These are phyloP conservation scores for Hyaloperonospora arabidopsidis DNA, from an alignment of 352 stramenopile genomes.

Conservation along the genomic window DNA sequence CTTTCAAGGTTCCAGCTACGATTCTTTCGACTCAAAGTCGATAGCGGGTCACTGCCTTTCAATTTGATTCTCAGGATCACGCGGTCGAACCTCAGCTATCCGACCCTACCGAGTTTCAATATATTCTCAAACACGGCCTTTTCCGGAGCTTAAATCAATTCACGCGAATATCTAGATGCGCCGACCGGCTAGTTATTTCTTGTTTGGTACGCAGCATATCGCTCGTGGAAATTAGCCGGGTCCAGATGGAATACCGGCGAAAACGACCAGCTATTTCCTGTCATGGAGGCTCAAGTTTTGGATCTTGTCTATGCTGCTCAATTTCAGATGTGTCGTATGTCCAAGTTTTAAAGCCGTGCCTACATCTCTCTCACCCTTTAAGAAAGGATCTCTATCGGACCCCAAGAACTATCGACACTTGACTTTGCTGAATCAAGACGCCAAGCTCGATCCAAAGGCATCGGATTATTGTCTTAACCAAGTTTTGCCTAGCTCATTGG, in stretches of 20 bases:
- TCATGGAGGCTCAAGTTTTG: neutral
- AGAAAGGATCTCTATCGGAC: neutral
- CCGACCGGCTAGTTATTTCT: neutral
- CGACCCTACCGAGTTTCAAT: neutral
- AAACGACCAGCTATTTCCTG: neutral
- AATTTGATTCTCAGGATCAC: neutral
- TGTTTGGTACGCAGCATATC: neutral
- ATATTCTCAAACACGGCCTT: neutral
- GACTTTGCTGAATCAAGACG: neutral
- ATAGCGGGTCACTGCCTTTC: neutral
- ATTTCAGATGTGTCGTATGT: neutral
- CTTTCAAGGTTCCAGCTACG: neutral
- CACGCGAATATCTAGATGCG: neutral
- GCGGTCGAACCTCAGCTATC: neutral
- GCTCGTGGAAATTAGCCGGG: neutral
- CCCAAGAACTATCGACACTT: neutral
- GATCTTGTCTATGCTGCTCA: neutral
- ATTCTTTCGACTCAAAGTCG: neutral
- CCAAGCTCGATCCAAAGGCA: neutral
- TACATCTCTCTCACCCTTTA: neutral
- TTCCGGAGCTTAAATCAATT: neutral
- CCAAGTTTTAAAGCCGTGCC: constrained; percentile 1
- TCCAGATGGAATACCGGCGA: neutral
- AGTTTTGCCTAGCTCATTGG: neutral
- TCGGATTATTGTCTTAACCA: neutral